phyloP scores from a whole-genome alignment of 495 filamentous ascomycete genomes.

The Hypoxylon fuscum region DNA sequence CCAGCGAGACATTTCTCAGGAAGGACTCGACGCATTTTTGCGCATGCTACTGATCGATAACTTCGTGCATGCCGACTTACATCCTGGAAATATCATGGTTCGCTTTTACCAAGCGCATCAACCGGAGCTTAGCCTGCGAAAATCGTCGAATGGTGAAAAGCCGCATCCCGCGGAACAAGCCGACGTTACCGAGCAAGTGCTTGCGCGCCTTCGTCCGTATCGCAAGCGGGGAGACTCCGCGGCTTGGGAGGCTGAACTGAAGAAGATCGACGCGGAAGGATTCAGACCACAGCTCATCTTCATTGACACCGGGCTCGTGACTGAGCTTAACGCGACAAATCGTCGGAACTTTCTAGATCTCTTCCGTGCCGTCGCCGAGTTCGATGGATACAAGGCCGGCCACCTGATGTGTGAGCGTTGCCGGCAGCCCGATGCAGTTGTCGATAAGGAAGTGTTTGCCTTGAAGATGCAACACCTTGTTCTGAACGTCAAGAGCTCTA shows the following conservation, averaged over 20 bases:
- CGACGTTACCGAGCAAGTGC: slow-evolving; percentile 89
- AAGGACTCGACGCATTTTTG: slow-evolving; percentile 96
- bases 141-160: slow-evolving; percentile 50
- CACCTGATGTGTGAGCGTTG: slow-evolving; percentile 96
- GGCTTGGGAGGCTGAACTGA: slow-evolving; percentile 77
- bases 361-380: slow-evolving; percentile 95
- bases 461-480: slow-evolving; percentile 97
- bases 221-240: slow-evolving; percentile 61
- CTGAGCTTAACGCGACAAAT: slow-evolving; percentile 87
- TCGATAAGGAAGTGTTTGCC: slow-evolving; percentile 89
- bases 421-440: slow-evolving; percentile 86
- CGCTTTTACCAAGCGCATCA: slow-evolving; percentile 90
- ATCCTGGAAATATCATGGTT: slow-evolving; percentile 99
- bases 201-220: slow-evolving; percentile 79
- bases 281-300: slow-evolving; percentile 96
- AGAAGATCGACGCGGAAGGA: slow-evolving; percentile 84
- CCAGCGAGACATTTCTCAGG: slow-evolving; percentile 91
- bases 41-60: slow-evolving; percentile 98
- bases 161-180: slow-evolving; percentile 59
- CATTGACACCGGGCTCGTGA: slow-evolving; percentile 97
- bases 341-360: slow-evolving; percentile 93
- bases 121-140: slow-evolving; percentile 65
- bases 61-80: slow-evolving; percentile 97
- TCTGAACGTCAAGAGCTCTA: slow-evolving; percentile 84
- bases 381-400: slow-evolving; percentile 95